These are phyloP conservation scores for Oryza nivara DNA, from an alignment of 176 grass and related monocot species.

Conservation along the genomic window DNA sequence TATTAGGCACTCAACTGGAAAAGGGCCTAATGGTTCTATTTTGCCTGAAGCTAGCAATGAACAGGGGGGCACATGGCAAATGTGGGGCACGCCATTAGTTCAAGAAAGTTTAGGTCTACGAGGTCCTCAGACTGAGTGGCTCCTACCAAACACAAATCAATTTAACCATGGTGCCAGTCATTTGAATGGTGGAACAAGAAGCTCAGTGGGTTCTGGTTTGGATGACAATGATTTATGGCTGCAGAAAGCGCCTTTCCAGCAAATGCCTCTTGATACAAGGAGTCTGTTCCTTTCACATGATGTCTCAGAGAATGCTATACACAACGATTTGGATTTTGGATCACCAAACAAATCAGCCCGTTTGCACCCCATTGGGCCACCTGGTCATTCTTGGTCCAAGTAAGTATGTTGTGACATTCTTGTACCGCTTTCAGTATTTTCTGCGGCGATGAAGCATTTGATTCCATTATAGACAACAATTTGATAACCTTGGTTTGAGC, in stretches of 20 bases:
- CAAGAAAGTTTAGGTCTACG: slow-evolving; percentile 72
- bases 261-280: slow-evolving; percentile 56
- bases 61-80: slow-evolving; percentile 82
- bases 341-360: slow-evolving; percentile 53
- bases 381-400: slow-evolving; percentile 72
- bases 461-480: neutral
- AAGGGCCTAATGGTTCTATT: slow-evolving; percentile 41
- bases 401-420: slow-evolving; percentile 42
- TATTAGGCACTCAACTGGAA: slow-evolving; percentile 33
- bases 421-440: slow-evolving; percentile 16
- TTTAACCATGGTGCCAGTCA: slow-evolving; percentile 46
- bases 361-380: slow-evolving; percentile 52
- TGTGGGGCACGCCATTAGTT: slow-evolving; percentile 85
- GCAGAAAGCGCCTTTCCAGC: slow-evolving; percentile 58
- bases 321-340: slow-evolving; percentile 34
- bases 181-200: slow-evolving; percentile 56
- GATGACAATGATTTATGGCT: slow-evolving; percentile 55
- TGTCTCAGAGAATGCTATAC: slow-evolving; percentile 57
- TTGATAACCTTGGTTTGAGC: neutral
- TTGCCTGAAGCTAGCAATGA: slow-evolving; percentile 53
- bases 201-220: slow-evolving; percentile 41
- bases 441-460: slow-evolving; percentile 7
- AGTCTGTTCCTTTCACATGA: slow-evolving; percentile 65
- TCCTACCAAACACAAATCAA: slow-evolving; percentile 52
- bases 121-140: slow-evolving; percentile 63